A percentile compares a stretch with the other conserved stretches of the same genome.
phyloP scores from a whole-genome alignment of 345 rosid genomes.

The Brassica napus region DNA sequence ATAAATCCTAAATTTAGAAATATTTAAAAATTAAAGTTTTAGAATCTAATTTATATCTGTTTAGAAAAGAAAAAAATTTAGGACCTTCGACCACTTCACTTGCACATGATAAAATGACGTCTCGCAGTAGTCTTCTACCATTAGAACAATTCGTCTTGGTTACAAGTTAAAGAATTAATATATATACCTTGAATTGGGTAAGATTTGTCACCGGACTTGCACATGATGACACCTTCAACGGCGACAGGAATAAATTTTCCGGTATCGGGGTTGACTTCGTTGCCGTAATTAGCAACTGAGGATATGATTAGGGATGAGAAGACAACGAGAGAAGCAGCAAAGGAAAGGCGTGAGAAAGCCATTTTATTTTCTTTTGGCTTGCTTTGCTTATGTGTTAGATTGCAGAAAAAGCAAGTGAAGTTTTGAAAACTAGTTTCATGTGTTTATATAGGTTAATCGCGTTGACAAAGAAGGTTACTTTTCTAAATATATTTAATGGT shows the following conservation, averaged over 20 bases:
- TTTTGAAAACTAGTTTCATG: conserved; percentile 8
- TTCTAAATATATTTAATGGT: conserved; percentile 1
- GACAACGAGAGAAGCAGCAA: conserved; percentile 31
- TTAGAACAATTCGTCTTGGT: not conserved
- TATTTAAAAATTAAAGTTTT: too few species aligned
- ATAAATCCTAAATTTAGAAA: too few species aligned
- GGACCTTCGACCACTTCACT: too few species aligned
- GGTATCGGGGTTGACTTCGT: conserved; percentile 32
- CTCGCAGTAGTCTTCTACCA: too few species aligned
- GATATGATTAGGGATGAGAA: conserved; percentile 40
- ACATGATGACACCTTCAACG: conserved; percentile 59
- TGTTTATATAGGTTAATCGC: conserved; percentile 22
- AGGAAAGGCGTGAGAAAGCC: conserved; percentile 40
- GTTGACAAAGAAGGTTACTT: conserved; percentile 15
- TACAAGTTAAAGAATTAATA: not conserved
- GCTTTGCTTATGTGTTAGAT: conserved; percentile 16
- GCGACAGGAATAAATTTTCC: conserved; percentile 41
- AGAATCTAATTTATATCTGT: too few species aligned
- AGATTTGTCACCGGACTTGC: conserved; percentile 47
- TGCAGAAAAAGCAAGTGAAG: conserved; percentile 33
- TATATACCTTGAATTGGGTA: conserved; percentile 57
- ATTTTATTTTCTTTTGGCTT: conserved; percentile 10
- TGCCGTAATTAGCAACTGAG: conserved; percentile 35
- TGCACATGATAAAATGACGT: too few species aligned
- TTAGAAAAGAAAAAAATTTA: too few species aligned